These are phyloP conservation scores for Arabidopsis lyrata DNA, from an alignment of 441 rosid genomes.

Conservation along the genomic window DNA sequence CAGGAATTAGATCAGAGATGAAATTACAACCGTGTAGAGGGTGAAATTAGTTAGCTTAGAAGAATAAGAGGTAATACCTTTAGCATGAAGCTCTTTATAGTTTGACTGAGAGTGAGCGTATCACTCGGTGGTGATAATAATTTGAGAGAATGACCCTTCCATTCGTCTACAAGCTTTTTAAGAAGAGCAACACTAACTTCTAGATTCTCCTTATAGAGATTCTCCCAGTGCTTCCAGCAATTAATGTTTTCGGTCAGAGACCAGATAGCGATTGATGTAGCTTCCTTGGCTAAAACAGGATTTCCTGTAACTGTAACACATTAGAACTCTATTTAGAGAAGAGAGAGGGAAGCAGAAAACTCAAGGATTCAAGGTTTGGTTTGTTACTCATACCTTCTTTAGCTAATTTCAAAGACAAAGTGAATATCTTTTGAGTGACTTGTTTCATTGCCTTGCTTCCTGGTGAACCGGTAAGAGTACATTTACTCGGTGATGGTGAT, in stretches of 20 bases:
- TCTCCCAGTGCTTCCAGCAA: conserved; percentile 63
- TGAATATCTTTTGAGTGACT: too few relatives aligned
- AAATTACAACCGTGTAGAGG: background rate
- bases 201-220: conserved; percentile 65
- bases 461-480: background rate
- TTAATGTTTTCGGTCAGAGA: too few relatives aligned
- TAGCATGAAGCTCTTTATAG: conserved; percentile 63
- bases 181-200: conserved; percentile 68
- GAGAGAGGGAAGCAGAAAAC: too few relatives aligned
- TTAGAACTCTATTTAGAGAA: too few relatives aligned
- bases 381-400: too few relatives aligned
- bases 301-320: conserved; percentile 47
- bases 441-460: too few relatives aligned
- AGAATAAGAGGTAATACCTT: conserved; percentile 55
- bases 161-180: conserved; percentile 46
- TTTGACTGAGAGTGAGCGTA: conserved; percentile 29
- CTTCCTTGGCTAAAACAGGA: conserved; percentile 70
- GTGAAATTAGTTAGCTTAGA: conserved; percentile 9
- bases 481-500: background rate
- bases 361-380: too few relatives aligned
- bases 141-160: too few relatives aligned
- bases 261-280: conserved; percentile 54
- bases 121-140: too few relatives aligned
- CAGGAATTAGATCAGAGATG: conserved; percentile 5
- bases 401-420: too few relatives aligned